Percentiles rank a stretch among this genome's conserved stretches.
phyloP scores from a whole-genome alignment of 2,329 filamentous ascomycete species.

The Nemania sp. region DNA sequence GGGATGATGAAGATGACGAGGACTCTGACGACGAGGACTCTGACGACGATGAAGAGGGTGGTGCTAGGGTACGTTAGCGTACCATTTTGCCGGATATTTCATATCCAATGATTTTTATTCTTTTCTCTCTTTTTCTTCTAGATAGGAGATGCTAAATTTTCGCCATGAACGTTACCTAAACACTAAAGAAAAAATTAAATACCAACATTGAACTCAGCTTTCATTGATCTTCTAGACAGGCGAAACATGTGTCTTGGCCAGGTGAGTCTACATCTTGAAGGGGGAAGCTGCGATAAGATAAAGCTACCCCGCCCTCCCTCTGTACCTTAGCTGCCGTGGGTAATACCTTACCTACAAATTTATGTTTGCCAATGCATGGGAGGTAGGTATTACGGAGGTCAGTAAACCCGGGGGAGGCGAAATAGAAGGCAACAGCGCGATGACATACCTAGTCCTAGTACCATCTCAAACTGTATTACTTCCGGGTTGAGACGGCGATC shows the following conservation, averaged over 20 bases:
- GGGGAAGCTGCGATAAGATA: conserved; percentile 36
- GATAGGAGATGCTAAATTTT: background rate
- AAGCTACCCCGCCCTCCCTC: conserved; percentile 37
- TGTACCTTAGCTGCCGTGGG: too few relatives aligned
- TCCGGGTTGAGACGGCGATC: background rate
- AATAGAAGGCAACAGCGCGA: conserved; percentile 31
- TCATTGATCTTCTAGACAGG: too few relatives aligned
- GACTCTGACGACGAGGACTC: background rate
- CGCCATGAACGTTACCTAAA: too few relatives aligned
- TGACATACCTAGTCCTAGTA: conserved; percentile 29
- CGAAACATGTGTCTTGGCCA: background rate
- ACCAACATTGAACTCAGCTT: background rate
- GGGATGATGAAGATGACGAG: background rate
- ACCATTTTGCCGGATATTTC: background rate
- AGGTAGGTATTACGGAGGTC: background rate
- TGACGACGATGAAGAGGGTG: conserved; percentile 16
- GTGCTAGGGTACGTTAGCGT: conserved; percentile 7
- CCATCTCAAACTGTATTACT: background rate
- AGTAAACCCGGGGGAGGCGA: conserved; percentile 1
- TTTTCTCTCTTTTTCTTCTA: background rate
- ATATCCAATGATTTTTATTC: background rate
- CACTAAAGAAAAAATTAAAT: background rate
- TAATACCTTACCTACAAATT: background rate
- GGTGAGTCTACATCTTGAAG: background rate
- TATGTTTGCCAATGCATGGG: background rate